phyloP scores from a whole-genome alignment of 441 rosid species.

The Flueggea neowawraea region DNA sequence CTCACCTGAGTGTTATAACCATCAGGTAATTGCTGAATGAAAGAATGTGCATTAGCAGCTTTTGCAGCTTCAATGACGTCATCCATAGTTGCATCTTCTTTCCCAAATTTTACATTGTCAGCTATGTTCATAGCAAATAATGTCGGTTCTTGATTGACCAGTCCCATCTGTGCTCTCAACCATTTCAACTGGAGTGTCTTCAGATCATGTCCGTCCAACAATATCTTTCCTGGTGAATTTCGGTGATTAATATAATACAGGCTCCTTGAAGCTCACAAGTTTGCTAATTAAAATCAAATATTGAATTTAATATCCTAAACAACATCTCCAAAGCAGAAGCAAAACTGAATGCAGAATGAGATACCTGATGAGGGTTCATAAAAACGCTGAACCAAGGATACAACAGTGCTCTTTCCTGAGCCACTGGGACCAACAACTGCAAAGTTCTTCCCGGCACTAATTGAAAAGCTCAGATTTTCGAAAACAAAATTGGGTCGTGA shows the following conservation, averaged over 20 bases:
- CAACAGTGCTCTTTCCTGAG: conserved; percentile 85
- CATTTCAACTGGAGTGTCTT: conserved; percentile 52
- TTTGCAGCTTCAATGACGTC: conserved; percentile 59
- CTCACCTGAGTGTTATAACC: conserved; percentile 70
- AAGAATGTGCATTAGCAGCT: conserved; percentile 81
- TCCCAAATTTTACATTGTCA: conserved; percentile 61
- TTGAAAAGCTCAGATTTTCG: conserved; percentile 57
- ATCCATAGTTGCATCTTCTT: conserved; percentile 49
- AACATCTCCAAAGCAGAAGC: not conserved
- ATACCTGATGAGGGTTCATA: conserved; percentile 75
- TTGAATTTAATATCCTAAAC: not conserved
- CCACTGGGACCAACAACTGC: conserved; percentile 91
- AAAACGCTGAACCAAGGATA: conserved; percentile 83
- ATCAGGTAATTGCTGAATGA: conserved; percentile 52
- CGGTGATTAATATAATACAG: conserved; percentile 3
- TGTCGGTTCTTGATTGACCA: conserved; percentile 88
- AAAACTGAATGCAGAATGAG: not conserved
- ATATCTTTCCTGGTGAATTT: conserved; percentile 42
- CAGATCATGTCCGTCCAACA: conserved; percentile 67
- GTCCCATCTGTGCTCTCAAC: conserved; percentile 83
- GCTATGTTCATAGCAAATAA: conserved; percentile 70
- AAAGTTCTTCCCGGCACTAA: conserved; percentile 56
- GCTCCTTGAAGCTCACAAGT: not conserved
- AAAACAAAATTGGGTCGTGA: conserved; percentile 55
- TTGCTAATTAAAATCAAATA: not conserved